phyloP scores from a whole-genome alignment of 2,329 filamentous ascomycete species.

The Colletotrichum coccodes region DNA sequence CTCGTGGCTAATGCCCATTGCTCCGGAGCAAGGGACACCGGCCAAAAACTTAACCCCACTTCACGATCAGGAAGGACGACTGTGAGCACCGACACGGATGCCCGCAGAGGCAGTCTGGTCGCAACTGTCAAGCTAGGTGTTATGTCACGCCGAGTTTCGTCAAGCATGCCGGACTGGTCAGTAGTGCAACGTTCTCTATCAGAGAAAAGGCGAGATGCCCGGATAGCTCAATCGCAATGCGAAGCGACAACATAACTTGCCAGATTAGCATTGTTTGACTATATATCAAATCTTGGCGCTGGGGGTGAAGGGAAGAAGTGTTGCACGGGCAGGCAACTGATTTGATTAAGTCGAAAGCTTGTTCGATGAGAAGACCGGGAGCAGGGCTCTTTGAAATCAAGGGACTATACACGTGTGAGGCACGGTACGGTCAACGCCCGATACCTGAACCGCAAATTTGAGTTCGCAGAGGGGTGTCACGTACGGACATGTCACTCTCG shows the following conservation, averaged over 20 bases:
- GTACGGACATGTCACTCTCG: conserved; percentile 21
- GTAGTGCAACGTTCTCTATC: neutral
- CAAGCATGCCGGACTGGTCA: neutral
- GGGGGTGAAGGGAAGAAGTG: neutral
- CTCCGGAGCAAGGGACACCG: neutral
- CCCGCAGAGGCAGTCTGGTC: neutral
- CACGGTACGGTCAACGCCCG: conserved; percentile 23
- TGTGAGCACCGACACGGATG: neutral
- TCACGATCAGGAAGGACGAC: neutral
- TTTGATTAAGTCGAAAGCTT: conserved; percentile 32
- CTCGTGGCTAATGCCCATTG: neutral
- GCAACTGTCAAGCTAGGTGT: neutral
- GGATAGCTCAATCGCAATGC: neutral
- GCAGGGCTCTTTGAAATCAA: conserved; percentile 17
- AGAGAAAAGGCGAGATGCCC: neutral
- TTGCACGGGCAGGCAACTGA: conserved; percentile 10
- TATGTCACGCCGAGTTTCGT: too few species aligned
- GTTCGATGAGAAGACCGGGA: conserved; percentile 7
- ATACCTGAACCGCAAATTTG: conserved; percentile 28
- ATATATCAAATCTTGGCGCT: conserved; percentile 5
- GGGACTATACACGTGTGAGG: conserved; percentile 3
- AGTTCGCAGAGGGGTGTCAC: conserved; percentile 28
- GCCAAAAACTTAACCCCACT: neutral
- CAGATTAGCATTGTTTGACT: neutral
- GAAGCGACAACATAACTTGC: neutral